Conservation (phyloP, 1,284 basidiomycete species). For the Ganoderma boninense region DNA sequence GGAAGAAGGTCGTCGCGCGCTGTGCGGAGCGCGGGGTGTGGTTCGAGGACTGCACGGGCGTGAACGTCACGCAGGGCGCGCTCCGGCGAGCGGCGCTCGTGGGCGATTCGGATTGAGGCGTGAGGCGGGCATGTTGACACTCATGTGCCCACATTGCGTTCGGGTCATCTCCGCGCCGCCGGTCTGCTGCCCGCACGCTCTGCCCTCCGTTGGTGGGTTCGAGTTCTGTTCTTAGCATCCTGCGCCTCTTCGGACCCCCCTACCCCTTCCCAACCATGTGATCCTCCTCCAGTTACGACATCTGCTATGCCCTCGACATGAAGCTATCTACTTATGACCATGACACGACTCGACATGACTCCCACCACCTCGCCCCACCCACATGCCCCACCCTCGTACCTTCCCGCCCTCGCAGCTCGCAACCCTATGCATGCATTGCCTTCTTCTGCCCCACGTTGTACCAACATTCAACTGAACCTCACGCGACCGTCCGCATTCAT, state of each 20-base stretch:
- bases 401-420: too few species aligned
- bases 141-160: neutral
- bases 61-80: slow-evolving; percentile 44
- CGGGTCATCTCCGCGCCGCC: neutral
- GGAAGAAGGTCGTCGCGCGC: slow-evolving; percentile 54
- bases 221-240: neutral
- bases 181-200: neutral
- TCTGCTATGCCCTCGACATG: slow-evolving; percentile 29
- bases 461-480: neutral
- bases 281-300: neutral
- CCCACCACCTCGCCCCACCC: too few species aligned
- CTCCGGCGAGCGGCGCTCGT: slow-evolving; percentile 37
- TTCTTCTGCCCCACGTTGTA: neutral
- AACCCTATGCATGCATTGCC: neutral
- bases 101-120: neutral
- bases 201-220: neutral
- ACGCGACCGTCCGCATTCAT: neutral
- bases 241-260: neutral
- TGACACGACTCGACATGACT: slow-evolving; percentile 17
- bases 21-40: slow-evolving; percentile 59
- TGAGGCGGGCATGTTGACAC: too few species aligned
- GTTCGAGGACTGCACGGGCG: slow-evolving; percentile 63
- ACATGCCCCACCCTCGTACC: neutral
- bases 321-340: slow-evolving; percentile 1
- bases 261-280: neutral